A percentile compares a stretch with the other conserved stretches of the same genome.
These are phyloP conservation scores for Eleusine indica DNA, from an alignment of 176 grass and related monocot species.

Conservation along the genomic window DNA sequence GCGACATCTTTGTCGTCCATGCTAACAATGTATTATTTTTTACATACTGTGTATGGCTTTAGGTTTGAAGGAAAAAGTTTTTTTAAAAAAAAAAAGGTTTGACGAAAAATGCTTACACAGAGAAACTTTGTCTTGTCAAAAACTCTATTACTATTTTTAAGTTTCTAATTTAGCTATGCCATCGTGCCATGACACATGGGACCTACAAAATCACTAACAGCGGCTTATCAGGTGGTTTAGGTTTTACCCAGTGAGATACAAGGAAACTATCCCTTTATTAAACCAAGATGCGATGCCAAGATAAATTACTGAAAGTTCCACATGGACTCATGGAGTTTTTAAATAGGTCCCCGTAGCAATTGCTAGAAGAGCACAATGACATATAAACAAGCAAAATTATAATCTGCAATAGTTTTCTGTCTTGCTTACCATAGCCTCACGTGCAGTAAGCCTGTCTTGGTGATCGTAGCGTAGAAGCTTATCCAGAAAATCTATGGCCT, in stretches of 20 bases:
- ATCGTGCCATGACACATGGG: too few relatives aligned
- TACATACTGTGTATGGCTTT: not conserved
- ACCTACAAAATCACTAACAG: too few relatives aligned
- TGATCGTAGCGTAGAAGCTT: conserved; percentile 95
- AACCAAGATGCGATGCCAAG: not conserved
- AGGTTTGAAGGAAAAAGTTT: not conserved
- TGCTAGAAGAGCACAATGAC: conserved; percentile 7
- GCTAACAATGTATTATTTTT: conserved; percentile 1
- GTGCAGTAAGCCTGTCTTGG: conserved; percentile 89
- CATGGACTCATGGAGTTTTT: not conserved
- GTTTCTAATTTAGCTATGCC: too few relatives aligned
- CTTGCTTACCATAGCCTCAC: conserved; percentile 92
- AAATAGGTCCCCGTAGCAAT: not conserved
- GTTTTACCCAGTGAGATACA: too few relatives aligned
- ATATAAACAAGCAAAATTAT: not conserved
- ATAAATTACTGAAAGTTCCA: not conserved
- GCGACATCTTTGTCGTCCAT: not conserved
- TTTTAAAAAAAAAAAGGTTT: too few relatives aligned
- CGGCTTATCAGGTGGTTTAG: too few relatives aligned
- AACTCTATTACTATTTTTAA: too few relatives aligned
- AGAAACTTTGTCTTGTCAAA: not conserved
- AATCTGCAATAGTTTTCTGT: conserved; percentile 8
- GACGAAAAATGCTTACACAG: too few relatives aligned
- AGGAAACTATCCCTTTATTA: too few relatives aligned
- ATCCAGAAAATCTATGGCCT: conserved; percentile 98